Evolutionary conservation across 176 grass and related monocot genomes (phyloP).

Genomic region (Aegilops sharonensis): DNA sequence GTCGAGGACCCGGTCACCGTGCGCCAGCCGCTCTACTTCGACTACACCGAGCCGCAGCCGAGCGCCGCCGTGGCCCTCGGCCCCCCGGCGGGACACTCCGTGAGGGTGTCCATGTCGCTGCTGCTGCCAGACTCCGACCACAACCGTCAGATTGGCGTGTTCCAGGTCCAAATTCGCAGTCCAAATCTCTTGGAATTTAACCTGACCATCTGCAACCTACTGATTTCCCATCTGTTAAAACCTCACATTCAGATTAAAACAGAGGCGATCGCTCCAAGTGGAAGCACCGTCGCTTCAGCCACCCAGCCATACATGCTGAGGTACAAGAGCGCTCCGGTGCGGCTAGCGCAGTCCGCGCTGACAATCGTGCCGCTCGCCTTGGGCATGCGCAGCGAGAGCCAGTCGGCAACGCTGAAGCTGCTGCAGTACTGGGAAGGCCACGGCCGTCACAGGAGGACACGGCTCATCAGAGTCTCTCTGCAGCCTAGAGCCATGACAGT

Average conservation of each 20-base stretch:
- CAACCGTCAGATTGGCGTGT: slow-evolving; percentile 41
- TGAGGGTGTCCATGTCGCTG: slow-evolving; percentile 32
- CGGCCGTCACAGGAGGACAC: slow-evolving; percentile 23
- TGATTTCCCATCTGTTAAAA: background rate
- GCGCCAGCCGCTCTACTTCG: slow-evolving; percentile 31
- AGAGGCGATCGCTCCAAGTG: slow-evolving; percentile 23
- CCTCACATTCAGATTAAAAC: slow-evolving; percentile 26
- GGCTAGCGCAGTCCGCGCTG: slow-evolving; percentile 16
- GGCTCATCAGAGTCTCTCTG: slow-evolving; percentile 20
- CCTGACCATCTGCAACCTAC: background rate
- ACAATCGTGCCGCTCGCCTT: slow-evolving; percentile 24
- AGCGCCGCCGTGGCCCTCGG: slow-evolving; percentile 13
- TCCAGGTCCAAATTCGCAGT: slow-evolving; percentile 26
- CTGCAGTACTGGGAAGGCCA: slow-evolving; percentile 32
- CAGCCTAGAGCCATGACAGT: slow-evolving; percentile 33
- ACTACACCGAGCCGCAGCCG: slow-evolving; percentile 39
- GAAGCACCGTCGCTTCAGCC: slow-evolving; percentile 15
- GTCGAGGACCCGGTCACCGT: slow-evolving; percentile 35
- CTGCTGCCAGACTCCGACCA: slow-evolving; percentile 31
- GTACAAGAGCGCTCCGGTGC: slow-evolving; percentile 34
- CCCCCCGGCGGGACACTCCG: background rate
- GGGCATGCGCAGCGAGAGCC: slow-evolving; percentile 36
- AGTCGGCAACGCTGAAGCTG: slow-evolving; percentile 12
- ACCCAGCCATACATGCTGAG: slow-evolving; percentile 34
- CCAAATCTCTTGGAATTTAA: background rate